Evolutionary conservation across 768 basidiomycete species (phyloP).

Genomic region (Daedaleopsis nitida): DNA sequence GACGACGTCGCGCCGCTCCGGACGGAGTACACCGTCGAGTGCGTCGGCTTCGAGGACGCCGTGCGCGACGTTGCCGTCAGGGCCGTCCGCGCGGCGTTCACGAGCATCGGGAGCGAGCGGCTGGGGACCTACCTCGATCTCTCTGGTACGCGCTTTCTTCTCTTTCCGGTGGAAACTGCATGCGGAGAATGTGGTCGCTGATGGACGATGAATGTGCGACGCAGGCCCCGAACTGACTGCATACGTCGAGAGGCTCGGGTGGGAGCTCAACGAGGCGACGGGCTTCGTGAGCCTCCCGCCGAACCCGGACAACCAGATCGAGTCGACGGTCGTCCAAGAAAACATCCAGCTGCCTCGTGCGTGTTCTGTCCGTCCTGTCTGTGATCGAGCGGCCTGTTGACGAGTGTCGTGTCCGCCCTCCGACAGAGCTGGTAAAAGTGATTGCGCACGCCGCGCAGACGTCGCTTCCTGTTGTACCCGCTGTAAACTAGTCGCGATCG

Average conservation of each 20-base stretch:
- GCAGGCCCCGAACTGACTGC: conserved; percentile 58
- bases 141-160: conserved; percentile 43
- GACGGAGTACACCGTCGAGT: conserved; percentile 87
- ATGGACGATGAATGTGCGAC: no score
- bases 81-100: conserved; percentile 79
- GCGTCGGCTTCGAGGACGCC: conserved; percentile 81
- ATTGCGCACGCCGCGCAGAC: conserved; percentile 69
- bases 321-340: conserved; percentile 84
- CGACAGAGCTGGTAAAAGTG: conserved; percentile 71
- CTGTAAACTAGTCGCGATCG: conserved; percentile 10
- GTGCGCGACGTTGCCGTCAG: conserved; percentile 76
- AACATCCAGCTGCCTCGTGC: conserved; percentile 78
- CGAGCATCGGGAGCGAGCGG: conserved; percentile 65
- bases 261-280: conserved; percentile 56
- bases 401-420: not conserved
- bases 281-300: conserved; percentile 70
- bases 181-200: not conserved
- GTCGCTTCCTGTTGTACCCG: conserved; percentile 17
- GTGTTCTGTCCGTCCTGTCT: conserved; percentile 33
- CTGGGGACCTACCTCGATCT: conserved; percentile 74
- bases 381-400: no score
- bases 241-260: conserved; percentile 67
- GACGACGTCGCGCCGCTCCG: conserved; percentile 69
- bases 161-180: not conserved
- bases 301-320: conserved; percentile 88